Evolutionary conservation across 352 stramenopile species (phyloP).

Genomic region (Thraustotheca clavata): DNA sequence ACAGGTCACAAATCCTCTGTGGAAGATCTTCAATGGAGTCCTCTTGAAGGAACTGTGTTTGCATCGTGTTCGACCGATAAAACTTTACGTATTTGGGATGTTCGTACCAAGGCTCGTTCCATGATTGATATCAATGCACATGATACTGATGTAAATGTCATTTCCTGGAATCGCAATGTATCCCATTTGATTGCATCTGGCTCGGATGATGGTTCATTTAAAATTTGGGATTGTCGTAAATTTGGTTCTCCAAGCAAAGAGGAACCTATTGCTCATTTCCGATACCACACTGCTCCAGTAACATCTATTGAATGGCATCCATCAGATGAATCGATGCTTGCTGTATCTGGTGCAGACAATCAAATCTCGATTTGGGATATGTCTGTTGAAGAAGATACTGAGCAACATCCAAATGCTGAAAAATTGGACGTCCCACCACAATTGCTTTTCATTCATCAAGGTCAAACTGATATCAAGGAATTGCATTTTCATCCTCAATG

Average conservation of each 20-base stretch:
- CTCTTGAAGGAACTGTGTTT: constrained; percentile 95
- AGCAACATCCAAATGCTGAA: constrained; percentile 36
- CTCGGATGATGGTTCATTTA: constrained; percentile 96
- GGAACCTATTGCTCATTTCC: constrained; percentile 90
- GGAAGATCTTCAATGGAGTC: constrained; percentile 98
- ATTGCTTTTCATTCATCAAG: constrained; percentile 99
- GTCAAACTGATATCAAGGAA: constrained; percentile 98
- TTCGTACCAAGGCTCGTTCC: constrained; percentile 83
- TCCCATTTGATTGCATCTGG: constrained; percentile 95
- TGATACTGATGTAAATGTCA: constrained; percentile 97
- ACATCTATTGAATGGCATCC: constrained; percentile 99
- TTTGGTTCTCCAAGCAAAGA: constrained; percentile 34
- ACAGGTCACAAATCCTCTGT: constrained; percentile 89
- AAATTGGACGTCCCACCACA: constrained; percentile 93
- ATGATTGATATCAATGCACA: constrained; percentile 93
- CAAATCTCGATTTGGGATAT: constrained; percentile 98
- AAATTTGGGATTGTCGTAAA: constrained; percentile 95
- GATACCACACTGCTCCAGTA: constrained; percentile 93
- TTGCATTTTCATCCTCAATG: constrained; percentile 99
- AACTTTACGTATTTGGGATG: constrained; percentile 97
- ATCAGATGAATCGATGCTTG: constrained; percentile 98
- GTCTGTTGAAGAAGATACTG: constrained; percentile 97
- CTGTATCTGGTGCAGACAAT: constrained; percentile 91
- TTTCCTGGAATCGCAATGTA: constrained; percentile 98
- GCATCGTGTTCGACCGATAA: constrained; percentile 91